phyloP scores from a whole-genome alignment of 2,329 filamentous ascomycete genomes.

The Diaporthe sp. region DNA sequence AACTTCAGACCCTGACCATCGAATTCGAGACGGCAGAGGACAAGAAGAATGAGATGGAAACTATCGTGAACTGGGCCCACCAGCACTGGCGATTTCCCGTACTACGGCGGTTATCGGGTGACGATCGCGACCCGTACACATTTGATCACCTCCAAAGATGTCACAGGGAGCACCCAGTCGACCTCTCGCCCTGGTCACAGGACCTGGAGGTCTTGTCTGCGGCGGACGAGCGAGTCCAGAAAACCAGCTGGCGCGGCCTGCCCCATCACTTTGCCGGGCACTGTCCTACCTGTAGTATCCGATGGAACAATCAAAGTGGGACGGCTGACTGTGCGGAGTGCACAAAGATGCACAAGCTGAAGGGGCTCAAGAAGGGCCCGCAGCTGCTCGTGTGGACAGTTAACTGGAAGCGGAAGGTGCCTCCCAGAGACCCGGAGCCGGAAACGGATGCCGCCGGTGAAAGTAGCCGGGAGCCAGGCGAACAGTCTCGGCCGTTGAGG shows the following conservation, averaged over 20 bases:
- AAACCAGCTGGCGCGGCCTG: conserved; percentile 20
- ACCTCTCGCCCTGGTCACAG: conserved; percentile 8
- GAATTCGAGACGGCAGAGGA: conserved; percentile 37
- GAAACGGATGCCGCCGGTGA: not conserved
- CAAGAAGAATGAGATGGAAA: conserved; percentile 33
- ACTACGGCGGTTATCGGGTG: conserved; percentile 1
- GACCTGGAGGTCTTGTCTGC: conserved; percentile 4
- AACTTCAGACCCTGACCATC: conserved; percentile 33
- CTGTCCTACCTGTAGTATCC: not conserved
- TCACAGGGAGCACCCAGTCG: not conserved
- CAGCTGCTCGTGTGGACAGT: conserved; percentile 30
- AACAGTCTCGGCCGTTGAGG: not conserved
- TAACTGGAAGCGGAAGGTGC: conserved; percentile 13
- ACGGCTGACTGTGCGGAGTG: not conserved
- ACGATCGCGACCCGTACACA: conserved; percentile 6
- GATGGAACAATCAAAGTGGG: not conserved
- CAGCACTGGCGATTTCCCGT: conserved; percentile 22
- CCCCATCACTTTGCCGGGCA: conserved; percentile 5
- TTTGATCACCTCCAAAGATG: not conserved
- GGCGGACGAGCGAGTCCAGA: conserved; percentile 5
- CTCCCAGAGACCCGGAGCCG: not conserved
- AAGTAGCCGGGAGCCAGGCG: not conserved
- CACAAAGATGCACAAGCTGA: not conserved
- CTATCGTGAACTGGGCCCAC: conserved; percentile 34
- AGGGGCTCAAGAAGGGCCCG: conserved; percentile 3